phyloP scores from a whole-genome alignment of 2,329 filamentous ascomycete species.

The Trichoderma koningii region DNA sequence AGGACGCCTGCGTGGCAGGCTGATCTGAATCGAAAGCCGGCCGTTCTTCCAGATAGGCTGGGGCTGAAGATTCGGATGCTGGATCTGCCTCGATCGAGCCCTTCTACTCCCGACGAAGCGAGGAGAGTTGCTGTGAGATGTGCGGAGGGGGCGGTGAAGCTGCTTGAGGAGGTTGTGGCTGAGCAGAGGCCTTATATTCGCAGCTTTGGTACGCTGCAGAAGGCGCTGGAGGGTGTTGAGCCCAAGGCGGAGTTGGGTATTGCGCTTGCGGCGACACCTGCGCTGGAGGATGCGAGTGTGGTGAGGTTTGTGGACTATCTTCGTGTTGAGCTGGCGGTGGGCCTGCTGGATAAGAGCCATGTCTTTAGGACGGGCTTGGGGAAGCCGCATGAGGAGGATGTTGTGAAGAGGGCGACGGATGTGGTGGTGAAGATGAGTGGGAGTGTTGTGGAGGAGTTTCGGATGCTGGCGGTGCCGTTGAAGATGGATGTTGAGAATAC shows the following conservation, averaged over 20 bases:
- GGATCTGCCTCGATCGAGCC: not conserved
- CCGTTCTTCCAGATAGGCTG: constrained; percentile 8
- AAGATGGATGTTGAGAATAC: not conserved
- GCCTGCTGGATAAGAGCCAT: constrained; percentile 19
- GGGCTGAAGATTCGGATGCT: constrained; percentile 15
- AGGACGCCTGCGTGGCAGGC: constrained; percentile 20
- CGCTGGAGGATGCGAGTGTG: not conserved
- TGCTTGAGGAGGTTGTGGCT: constrained; percentile 13
- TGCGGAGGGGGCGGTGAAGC: not conserved
- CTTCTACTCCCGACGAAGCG: not conserved
- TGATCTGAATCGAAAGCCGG: constrained; percentile 7
- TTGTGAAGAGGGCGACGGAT: constrained; percentile 1
- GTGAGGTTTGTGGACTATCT: constrained; percentile 31
- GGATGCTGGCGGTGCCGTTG: not conserved
- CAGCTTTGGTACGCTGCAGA: not conserved
- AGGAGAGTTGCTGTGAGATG: not conserved
- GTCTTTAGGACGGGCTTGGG: not conserved
- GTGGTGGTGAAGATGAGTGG: constrained; percentile 29
- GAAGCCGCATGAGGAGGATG: not conserved
- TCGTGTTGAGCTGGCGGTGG: constrained; percentile 28
- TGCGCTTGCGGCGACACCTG: not conserved
- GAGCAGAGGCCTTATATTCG: not conserved
- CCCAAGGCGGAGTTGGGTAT: not conserved
- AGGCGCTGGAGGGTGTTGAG: not conserved
- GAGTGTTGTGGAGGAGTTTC: constrained; percentile 20